Base-by-base conservation (phyloP, 306 rosid species). In the Lithocarpus polystachyus region DNA sequence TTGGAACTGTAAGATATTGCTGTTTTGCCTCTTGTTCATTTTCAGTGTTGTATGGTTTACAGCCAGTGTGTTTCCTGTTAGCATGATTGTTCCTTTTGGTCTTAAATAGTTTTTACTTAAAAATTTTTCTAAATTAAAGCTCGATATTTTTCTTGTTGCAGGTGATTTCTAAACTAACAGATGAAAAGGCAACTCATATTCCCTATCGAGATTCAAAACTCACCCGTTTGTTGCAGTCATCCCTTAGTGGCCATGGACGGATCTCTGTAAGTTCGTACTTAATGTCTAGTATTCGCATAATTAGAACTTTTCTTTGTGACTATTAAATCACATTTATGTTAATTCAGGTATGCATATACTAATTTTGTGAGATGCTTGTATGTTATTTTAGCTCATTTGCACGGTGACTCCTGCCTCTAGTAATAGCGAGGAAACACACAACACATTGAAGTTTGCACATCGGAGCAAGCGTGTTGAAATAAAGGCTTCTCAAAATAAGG, bases 1-100 rank as follows among this genome's bases (percentile, higher is more conserved):
- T 93, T 78, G 97, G 97, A 85, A 93, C 97, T 80, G 97, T 93
- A 93, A 87, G 87, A 76, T 71, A 56, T 37, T 83, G 33, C 56
- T 71, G 51, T 24, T 75, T 37, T 75, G 77, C 28, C 52, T 54
- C 23, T 23, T 72, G 51, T 40, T 48, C 22, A 26, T 40, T 60
- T 85, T 72, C 33, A 61, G 19, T 35, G 56, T 56, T 55, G 19
- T 75, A 61, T 68, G 24, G 51, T 78, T 75, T 52, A 29, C 45
- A 53, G 37, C 60, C 45, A 52, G 35, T 45, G 77, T 24, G 37
- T 14, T 14, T 53, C 55, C 28, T 72, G 65, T 59, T 53, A 40
- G 68, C 52, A n/a, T 70, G 56, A 69, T 77, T 52, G 60, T 37
- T 24, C 18, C 57, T 43, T 60, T 79, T 55, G 72, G 19, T 54